Evolutionary conservation across 352 stramenopile species (phyloP).

Genomic region (Phytopythium montanum): DNA sequence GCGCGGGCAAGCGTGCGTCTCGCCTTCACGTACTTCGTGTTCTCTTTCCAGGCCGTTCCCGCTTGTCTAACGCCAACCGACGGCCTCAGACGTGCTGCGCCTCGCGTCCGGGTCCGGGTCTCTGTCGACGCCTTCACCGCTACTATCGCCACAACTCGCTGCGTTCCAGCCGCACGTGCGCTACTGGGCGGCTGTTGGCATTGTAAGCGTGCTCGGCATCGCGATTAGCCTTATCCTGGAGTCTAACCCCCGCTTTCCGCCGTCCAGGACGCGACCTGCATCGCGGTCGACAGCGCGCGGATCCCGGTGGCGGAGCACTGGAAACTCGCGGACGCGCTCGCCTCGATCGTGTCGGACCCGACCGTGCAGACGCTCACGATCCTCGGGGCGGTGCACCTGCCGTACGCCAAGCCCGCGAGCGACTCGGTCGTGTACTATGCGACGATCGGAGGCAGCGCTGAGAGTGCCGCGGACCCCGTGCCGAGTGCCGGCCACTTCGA

Average conservation of each 20-base stretch:
- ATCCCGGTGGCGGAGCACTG: slow-evolving; percentile 25
- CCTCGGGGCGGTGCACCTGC: slow-evolving; percentile 50
- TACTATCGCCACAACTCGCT: neutral
- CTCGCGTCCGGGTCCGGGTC: slow-evolving; percentile 24
- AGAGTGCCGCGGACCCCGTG: slow-evolving; percentile 1
- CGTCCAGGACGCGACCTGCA: slow-evolving; percentile 20
- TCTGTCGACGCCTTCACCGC: slow-evolving; percentile 4
- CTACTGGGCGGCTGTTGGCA: neutral
- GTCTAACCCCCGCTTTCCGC: neutral
- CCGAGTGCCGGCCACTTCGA: slow-evolving; percentile 6
- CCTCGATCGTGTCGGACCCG: slow-evolving; percentile 26
- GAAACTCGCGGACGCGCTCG: slow-evolving; percentile 41
- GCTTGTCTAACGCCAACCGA: neutral
- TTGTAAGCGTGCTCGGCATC: neutral
- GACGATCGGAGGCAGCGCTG: slow-evolving; percentile 15
- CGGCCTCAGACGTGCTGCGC: slow-evolving; percentile 26
- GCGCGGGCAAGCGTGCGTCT: slow-evolving; percentile 46
- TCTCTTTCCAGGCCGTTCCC: neutral
- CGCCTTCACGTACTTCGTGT: too few species aligned
- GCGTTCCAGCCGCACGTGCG: slow-evolving; percentile 11
- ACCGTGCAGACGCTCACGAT: slow-evolving; percentile 39
- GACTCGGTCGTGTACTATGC: slow-evolving; percentile 42
- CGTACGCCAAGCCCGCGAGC: slow-evolving; percentile 41
- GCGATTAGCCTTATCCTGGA: too few species aligned
- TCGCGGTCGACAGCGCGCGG: slow-evolving; percentile 30